Percentiles rank a stretch among this genome's conserved stretches.
Conservation (phyloP, 164 flowering plant species). For the Pachysandra terminalis region DNA sequence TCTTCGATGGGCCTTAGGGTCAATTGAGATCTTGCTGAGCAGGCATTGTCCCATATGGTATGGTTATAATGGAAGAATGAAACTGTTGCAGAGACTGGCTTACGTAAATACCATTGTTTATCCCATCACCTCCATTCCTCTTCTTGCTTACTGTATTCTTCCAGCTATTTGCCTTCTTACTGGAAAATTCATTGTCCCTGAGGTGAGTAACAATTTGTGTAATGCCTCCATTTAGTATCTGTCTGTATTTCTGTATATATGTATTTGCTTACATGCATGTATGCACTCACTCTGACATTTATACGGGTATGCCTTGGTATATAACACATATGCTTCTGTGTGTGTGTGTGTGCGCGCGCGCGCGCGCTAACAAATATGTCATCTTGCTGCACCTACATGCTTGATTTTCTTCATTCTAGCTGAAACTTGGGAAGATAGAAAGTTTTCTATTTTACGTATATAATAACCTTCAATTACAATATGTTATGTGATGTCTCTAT, state of each 20-base stretch:
- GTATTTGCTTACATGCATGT: neutral
- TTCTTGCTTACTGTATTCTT: constrained; percentile 81
- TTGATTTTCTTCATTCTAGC: too few species aligned
- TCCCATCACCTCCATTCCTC: constrained; percentile 86
- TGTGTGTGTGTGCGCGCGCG: too few species aligned
- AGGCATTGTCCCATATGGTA: constrained; percentile 99
- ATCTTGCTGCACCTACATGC: too few species aligned
- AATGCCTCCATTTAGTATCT: neutral
- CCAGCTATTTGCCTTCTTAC: constrained; percentile 97
- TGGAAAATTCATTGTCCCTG: constrained; percentile 85
- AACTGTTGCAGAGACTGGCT: constrained; percentile 77
- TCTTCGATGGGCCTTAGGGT: constrained; percentile 98
- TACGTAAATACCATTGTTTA: constrained; percentile 92
- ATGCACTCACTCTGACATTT: too few species aligned
- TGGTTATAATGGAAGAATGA: constrained; percentile 82
- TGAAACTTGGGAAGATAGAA: too few species aligned
- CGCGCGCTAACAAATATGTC: too few species aligned
- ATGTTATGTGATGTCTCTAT: too few species aligned
- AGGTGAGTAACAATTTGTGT: constrained; percentile 39
- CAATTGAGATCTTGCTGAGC: constrained; percentile 88
- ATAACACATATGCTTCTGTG: too few species aligned
- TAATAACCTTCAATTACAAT: too few species aligned
- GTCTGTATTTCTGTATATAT: too few species aligned
- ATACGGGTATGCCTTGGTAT: neutral
- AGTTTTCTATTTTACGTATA: too few species aligned